Percentiles rank a stretch among this genome's conserved stretches.
phyloP scores from a whole-genome alignment of 495 filamentous ascomycete species.

The Penicillium fimorum region DNA sequence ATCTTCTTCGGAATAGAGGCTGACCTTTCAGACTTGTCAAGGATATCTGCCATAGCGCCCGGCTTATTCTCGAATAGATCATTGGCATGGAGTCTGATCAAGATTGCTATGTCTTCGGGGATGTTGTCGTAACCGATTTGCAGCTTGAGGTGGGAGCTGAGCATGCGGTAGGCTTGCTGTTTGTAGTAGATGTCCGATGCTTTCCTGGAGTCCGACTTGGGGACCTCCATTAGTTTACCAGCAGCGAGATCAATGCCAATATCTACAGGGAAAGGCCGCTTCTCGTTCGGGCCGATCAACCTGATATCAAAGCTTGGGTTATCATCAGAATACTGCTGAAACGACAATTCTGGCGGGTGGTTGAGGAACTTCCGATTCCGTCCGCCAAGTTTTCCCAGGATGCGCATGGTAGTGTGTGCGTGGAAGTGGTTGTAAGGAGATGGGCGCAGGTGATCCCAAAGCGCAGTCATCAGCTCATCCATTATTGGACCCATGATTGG shows the following conservation, averaged over 20 bases:
- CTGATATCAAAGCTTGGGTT: conserved; percentile 79
- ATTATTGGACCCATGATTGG: conserved; percentile 99
- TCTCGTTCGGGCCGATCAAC: conserved; percentile 81
- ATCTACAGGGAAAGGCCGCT: conserved; percentile 79
- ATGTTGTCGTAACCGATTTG: conserved; percentile 83
- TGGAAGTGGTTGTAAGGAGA: conserved; percentile 95
- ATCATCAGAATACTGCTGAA: conserved; percentile 84
- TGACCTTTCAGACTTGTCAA: conserved; percentile 68
- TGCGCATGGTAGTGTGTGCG: conserved; percentile 96
- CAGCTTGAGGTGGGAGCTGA: conserved; percentile 84
- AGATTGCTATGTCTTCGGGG: conserved; percentile 80
- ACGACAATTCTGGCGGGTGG: conserved; percentile 75
- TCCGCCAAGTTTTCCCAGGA: conserved; percentile 93
- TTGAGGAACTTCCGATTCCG: conserved; percentile 93
- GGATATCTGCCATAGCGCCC: conserved; percentile 57
- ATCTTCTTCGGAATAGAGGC: conserved; percentile 84
- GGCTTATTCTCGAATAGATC: conserved; percentile 72
- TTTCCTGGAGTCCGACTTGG: conserved; percentile 62
- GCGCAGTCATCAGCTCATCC: conserved; percentile 93
- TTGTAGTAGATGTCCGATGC: conserved; percentile 86
- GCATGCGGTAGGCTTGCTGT: conserved; percentile 81
- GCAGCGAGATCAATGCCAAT: conserved; percentile 88
- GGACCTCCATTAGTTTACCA: conserved; percentile 75
- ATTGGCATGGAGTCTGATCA: conserved; percentile 83
- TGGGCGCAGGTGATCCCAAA: conserved; percentile 92